phyloP scores from a whole-genome alignment of 2,329 filamentous ascomycete species.

The Teratosphaeria viscida region DNA sequence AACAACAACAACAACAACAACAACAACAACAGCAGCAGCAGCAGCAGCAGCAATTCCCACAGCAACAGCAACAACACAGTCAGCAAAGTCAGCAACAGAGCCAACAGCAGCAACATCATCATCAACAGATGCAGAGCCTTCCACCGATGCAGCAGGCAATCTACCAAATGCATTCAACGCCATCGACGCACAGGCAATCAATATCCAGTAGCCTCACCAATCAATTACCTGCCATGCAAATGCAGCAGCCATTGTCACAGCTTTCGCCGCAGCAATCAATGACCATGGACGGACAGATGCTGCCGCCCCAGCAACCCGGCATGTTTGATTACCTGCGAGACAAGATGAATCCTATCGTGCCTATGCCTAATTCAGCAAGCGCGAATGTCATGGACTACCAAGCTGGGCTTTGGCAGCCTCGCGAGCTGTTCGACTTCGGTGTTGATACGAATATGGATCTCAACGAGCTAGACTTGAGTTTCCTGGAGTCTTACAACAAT shows the following conservation, averaged over 20 bases:
- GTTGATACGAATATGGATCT: slow-evolving; percentile 36
- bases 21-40: not conserved
- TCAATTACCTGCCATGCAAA: slow-evolving; percentile 8
- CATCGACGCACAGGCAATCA: slow-evolving; percentile 10
- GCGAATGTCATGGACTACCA: slow-evolving; percentile 23
- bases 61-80: not conserved
- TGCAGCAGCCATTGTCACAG: slow-evolving; percentile 2
- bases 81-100: slow-evolving; percentile 1
- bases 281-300: slow-evolving; percentile 18
- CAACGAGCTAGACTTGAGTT: slow-evolving; percentile 35
- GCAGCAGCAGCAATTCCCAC: not conserved
- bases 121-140: slow-evolving; percentile 4
- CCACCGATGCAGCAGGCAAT: slow-evolving; percentile 14
- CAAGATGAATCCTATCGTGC: slow-evolving; percentile 20
- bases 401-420: slow-evolving; percentile 32
- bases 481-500: slow-evolving; percentile 37
- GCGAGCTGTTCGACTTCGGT: slow-evolving; percentile 35
- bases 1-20: not conserved
- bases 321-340: slow-evolving; percentile 27
- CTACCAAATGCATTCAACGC: slow-evolving; percentile 13
- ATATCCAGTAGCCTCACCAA: slow-evolving; percentile 4
- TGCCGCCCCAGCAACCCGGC: slow-evolving; percentile 17
- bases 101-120: slow-evolving; percentile 2
- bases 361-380: slow-evolving; percentile 9
- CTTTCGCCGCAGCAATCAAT: slow-evolving; percentile 9